Evolutionary conservation across 1,139 yeast species (phyloP).

Genomic region (Suhomyces choctaworum): DNA sequence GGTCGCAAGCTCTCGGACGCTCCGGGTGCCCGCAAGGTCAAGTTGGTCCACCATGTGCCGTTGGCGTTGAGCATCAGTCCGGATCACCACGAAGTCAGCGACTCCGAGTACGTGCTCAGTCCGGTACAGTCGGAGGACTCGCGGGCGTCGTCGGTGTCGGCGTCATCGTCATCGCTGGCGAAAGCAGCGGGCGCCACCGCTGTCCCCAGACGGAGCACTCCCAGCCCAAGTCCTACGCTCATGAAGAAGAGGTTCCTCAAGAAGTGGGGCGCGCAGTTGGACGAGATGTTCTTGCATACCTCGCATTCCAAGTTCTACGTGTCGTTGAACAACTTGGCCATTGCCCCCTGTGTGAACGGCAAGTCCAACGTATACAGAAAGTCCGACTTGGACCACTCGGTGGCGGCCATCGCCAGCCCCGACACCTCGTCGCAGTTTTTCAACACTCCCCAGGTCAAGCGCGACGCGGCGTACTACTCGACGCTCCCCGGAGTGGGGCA

Average conservation of each 20-base stretch:
- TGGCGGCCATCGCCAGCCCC: constrained; percentile 22
- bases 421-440: constrained; percentile 29
- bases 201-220: constrained; percentile 1
- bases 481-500: constrained; percentile 47
- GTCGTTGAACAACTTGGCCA: constrained; percentile 68
- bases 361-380: constrained; percentile 78
- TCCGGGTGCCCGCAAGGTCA: constrained; percentile 42
- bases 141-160: constrained; percentile 1
- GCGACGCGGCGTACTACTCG: constrained; percentile 32
- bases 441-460: constrained; percentile 29
- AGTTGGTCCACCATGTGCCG: constrained; percentile 80
- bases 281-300: constrained; percentile 82
- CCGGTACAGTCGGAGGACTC: constrained; percentile 14
- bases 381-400: constrained; percentile 68
- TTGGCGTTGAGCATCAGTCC: constrained; percentile 49
- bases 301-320: constrained; percentile 85
- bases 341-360: constrained; percentile 94
- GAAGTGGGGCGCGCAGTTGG: constrained; percentile 66
- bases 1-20: constrained; percentile 31
- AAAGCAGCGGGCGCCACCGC: neutral
- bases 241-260: constrained; percentile 20
- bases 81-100: constrained; percentile 11
- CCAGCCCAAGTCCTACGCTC: constrained; percentile 3
- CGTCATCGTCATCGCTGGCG: neutral
- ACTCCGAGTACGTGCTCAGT: constrained; percentile 24